Evolutionary conservation across 176 grass and related monocot genomes (phyloP).

Genomic region (Eragrostis nindensis): DNA sequence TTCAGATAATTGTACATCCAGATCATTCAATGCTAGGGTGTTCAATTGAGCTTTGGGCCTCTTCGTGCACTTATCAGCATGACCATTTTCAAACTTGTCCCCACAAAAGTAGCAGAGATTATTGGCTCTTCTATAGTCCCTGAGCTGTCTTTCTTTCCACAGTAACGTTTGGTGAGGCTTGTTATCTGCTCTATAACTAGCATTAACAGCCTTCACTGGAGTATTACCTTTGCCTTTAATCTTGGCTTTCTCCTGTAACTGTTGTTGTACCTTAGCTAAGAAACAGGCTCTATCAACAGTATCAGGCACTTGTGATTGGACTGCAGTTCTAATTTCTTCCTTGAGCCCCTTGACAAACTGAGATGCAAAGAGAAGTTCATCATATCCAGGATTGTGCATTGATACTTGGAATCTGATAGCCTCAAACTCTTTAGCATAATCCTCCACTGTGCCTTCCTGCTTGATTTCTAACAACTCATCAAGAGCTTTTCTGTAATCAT

Average conservation of each 20-base stretch:
- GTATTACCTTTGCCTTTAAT: too few species aligned
- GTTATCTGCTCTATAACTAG: too few species aligned
- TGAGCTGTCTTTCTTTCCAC: neutral
- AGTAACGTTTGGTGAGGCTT: neutral
- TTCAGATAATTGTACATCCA: neutral
- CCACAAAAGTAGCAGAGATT: neutral
- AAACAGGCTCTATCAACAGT: neutral
- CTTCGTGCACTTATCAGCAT: neutral
- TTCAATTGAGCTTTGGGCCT: neutral
- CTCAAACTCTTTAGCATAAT: neutral
- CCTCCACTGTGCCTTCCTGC: fast-evolving
- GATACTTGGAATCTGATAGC: neutral
- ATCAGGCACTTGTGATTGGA: fast-evolving
- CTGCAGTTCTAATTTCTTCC: too few species aligned
- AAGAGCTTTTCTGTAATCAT: fast-evolving
- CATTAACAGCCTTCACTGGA: too few species aligned
- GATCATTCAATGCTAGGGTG: neutral
- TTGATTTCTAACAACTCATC: fast-evolving
- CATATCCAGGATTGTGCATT: neutral
- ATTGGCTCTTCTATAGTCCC: neutral
- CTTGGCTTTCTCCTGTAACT: too few species aligned
- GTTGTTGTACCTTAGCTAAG: neutral
- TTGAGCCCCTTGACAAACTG: neutral
- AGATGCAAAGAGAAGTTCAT: neutral
- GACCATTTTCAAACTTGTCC: neutral